phyloP scores from a whole-genome alignment of 2,329 filamentous ascomycete species.

The Sporothrix pseudoabietina region DNA sequence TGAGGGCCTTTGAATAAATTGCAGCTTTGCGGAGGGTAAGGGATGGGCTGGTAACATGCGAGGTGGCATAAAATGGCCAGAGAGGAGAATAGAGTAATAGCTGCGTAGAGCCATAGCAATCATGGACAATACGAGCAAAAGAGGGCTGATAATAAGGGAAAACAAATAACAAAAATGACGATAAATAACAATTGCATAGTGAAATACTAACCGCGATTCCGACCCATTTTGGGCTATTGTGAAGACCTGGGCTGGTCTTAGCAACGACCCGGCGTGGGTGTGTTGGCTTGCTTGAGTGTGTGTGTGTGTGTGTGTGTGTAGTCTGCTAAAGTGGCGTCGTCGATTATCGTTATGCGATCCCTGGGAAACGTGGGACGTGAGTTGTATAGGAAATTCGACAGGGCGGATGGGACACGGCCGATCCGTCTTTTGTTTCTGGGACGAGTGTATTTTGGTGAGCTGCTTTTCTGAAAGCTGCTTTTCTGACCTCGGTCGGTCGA shows the following conservation, averaged over 20 bases:
- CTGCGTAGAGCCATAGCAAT: neutral
- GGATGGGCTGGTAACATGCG: neutral
- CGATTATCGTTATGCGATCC: neutral
- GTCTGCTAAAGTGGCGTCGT: neutral
- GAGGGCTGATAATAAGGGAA: neutral
- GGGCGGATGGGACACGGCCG: constrained; percentile 3
- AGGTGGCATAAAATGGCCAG: neutral
- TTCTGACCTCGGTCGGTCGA: constrained; percentile 7
- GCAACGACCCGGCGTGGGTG: neutral
- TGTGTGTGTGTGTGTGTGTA: neutral
- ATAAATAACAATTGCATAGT: neutral
- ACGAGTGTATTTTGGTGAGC: neutral
- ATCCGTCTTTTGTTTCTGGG: neutral
- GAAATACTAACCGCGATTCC: constrained; percentile 31
- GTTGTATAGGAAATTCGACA: neutral
- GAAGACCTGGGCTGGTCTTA: constrained; percentile 1
- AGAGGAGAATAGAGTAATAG: constrained; percentile 5
- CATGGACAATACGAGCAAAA: neutral
- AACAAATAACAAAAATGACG: neutral
- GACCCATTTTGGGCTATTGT: constrained; percentile 29
- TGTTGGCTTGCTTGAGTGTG: neutral
- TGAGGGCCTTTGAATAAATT: neutral
- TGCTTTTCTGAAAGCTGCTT: neutral
- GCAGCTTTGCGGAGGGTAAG: constrained; percentile 13
- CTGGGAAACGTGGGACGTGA: neutral